Conservation (phyloP, 192 early-diverging fungal species). For the Mortierella antarctica region DNA sequence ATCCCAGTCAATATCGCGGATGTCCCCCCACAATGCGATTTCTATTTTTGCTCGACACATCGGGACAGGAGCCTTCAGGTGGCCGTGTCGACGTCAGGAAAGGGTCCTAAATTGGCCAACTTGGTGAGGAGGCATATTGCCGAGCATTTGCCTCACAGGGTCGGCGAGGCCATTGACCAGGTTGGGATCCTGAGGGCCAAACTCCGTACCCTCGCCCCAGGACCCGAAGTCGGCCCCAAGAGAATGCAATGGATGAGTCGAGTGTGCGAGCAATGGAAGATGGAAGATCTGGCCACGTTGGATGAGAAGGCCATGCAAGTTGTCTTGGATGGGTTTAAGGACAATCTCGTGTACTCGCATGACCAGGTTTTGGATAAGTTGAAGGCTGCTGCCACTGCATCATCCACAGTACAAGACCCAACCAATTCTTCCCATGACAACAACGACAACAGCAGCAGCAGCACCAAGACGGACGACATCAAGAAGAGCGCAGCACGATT, state of each 20-base stretch:
- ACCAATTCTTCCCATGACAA: not conserved
- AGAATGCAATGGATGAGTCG: slow-evolving; percentile 88
- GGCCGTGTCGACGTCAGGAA: slow-evolving; percentile 88
- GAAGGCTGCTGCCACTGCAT: not conserved
- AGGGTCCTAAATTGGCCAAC: slow-evolving; percentile 90
- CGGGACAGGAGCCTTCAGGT: slow-evolving; percentile 89
- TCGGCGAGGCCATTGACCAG: slow-evolving; percentile 77
- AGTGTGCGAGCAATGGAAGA: slow-evolving; percentile 87
- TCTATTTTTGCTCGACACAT: slow-evolving; percentile 92
- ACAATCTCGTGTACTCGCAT: slow-evolving; percentile 43
- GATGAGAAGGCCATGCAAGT: slow-evolving; percentile 68
- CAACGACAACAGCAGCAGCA: not conserved
- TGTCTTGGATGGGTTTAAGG: slow-evolving; percentile 72
- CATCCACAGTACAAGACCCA: not conserved
- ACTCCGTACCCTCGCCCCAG: slow-evolving; percentile 73
- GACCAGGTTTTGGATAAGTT: slow-evolving; percentile 26
- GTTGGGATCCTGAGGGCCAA: slow-evolving; percentile 73
- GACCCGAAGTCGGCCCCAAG: slow-evolving; percentile 68
- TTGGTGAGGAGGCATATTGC: slow-evolving; percentile 79
- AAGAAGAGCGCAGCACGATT: slow-evolving; percentile 31
- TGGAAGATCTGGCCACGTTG: slow-evolving; percentile 76
- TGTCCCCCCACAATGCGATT: slow-evolving; percentile 90
- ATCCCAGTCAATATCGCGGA: slow-evolving; percentile 95
- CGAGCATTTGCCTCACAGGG: slow-evolving; percentile 64
- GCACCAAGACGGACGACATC: not conserved